A percentile compares a stretch with the other conserved stretches of the same genome.
These are phyloP conservation scores for Lasiodiplodia sp. DNA, from an alignment of 2,329 filamentous ascomycete species.

Conservation along the genomic window DNA sequence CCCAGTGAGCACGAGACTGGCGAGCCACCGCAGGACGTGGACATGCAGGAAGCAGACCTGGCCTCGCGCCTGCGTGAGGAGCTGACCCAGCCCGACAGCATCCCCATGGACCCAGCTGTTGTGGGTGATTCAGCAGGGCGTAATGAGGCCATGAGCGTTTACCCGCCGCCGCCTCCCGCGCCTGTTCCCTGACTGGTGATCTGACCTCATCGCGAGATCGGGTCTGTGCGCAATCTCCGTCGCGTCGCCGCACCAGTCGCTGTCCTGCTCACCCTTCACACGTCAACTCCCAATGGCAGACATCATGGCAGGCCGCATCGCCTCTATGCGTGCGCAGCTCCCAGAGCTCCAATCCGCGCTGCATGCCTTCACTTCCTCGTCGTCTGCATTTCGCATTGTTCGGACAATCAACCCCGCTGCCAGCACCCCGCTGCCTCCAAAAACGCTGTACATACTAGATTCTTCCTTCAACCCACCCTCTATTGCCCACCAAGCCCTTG, in stretches of 20 bases:
- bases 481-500: constrained; percentile 64
- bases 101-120: constrained; percentile 14
- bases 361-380: constrained; percentile 42
- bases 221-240: constrained; percentile 27
- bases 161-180: constrained; percentile 28
- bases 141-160: constrained; percentile 21
- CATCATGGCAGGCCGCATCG: constrained; percentile 43
- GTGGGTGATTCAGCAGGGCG: constrained; percentile 23
- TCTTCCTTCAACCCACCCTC: constrained; percentile 73
- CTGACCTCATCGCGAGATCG: constrained; percentile 25
- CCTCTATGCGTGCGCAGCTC: constrained; percentile 37
- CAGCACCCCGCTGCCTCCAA: constrained; percentile 45
- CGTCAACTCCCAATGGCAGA: constrained; percentile 33
- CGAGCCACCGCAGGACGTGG: constrained; percentile 23
- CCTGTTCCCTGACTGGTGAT: constrained; percentile 26
- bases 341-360: constrained; percentile 44
- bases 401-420: constrained; percentile 43
- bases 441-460: constrained; percentile 68
- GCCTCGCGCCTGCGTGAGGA: constrained; percentile 15
- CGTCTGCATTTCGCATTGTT: constrained; percentile 46
- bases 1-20: constrained; percentile 23
- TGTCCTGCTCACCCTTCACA: not conserved
- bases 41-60: constrained; percentile 24
- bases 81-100: constrained; percentile 22
- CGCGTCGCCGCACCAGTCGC: constrained; percentile 13